A percentile compares a stretch with the other conserved stretches of the same genome.
These are phyloP conservation scores for Fraxinus platypoda DNA, from an alignment of 305 asterid species.

Conservation along the genomic window DNA sequence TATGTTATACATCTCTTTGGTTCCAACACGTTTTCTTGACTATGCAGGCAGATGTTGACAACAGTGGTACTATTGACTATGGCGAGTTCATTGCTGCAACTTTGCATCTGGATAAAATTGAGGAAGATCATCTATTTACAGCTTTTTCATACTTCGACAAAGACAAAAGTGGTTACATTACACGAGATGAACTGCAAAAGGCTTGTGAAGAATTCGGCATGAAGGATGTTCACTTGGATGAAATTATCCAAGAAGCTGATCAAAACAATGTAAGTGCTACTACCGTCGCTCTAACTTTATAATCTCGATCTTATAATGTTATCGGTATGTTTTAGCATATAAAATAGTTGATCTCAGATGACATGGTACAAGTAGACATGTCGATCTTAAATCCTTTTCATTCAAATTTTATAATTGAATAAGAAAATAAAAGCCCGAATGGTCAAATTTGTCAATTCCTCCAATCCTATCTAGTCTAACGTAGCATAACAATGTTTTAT, in stretches of 20 bases:
- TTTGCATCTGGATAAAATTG: slow-evolving; percentile 53
- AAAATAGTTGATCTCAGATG: background rate
- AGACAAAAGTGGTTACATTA: slow-evolving; percentile 63
- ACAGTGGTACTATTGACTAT: slow-evolving; percentile 72
- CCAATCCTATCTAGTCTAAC: background rate
- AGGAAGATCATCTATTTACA: slow-evolving; percentile 54
- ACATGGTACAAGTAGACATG: background rate
- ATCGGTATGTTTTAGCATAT: background rate
- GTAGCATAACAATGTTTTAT: background rate
- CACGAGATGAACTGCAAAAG: slow-evolving; percentile 55
- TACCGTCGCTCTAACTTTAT: background rate
- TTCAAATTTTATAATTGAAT: background rate
- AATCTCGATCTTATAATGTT: background rate
- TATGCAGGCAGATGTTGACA: slow-evolving; percentile 69
- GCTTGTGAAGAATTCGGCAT: slow-evolving; percentile 63
- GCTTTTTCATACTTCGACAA: slow-evolving; percentile 66
- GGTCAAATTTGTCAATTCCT: background rate
- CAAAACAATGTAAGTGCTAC: slow-evolving; percentile 36
- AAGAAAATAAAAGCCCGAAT: background rate
- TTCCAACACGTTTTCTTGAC: background rate
- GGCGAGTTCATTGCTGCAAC: slow-evolving; percentile 84
- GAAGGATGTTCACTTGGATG: slow-evolving; percentile 33
- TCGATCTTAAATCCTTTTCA: background rate
- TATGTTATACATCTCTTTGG: background rate
- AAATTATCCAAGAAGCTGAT: slow-evolving; percentile 47